Conservation (phyloP, 768 basidiomycete genomes). For the Lyophyllum atratum region DNA sequence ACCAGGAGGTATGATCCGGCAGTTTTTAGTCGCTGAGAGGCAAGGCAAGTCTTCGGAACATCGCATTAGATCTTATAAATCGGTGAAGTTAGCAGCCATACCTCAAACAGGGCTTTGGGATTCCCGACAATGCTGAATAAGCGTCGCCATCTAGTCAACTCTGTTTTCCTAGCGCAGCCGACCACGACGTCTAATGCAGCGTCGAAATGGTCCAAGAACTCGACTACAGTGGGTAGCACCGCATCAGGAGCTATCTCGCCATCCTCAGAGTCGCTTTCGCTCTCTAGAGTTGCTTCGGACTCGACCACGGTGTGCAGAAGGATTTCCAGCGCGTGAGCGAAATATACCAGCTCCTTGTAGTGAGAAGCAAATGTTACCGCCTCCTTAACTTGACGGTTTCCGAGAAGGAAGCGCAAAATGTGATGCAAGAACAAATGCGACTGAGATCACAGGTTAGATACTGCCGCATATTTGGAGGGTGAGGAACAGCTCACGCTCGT, state of each 20-base stretch:
- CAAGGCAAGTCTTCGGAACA: constrained; percentile 67
- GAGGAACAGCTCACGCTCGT: constrained; percentile 67
- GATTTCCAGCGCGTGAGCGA: constrained; percentile 92
- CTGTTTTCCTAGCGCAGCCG: constrained; percentile 94
- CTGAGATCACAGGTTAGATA: constrained; percentile 37
- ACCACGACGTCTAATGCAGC: constrained; percentile 91
- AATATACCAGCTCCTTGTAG: constrained; percentile 89
- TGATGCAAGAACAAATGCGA: constrained; percentile 95
- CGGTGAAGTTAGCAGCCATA: constrained; percentile 27
- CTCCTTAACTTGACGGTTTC: constrained; percentile 60
- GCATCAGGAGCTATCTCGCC: constrained; percentile 31
- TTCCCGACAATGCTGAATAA: constrained; percentile 91
- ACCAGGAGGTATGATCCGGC: constrained; percentile 93
- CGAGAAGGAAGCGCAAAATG: constrained; percentile 81
- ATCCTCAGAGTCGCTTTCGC: constrained; percentile 29
- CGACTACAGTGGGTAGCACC: constrained; percentile 69
- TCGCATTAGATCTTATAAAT: not conserved
- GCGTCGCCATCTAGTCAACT: constrained; percentile 86
- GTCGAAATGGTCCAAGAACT: constrained; percentile 95
- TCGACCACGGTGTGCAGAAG: constrained; percentile 93
- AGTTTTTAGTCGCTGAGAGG: constrained; percentile 73
- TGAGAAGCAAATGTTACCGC: constrained; percentile 86
- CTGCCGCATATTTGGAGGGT: not conserved
- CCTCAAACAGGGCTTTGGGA: constrained; percentile 90
- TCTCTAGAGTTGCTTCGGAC: constrained; percentile 58